Evolutionary conservation across 2,329 filamentous ascomycete species (phyloP).

Genomic region (Boeremia lycopersici): DNA sequence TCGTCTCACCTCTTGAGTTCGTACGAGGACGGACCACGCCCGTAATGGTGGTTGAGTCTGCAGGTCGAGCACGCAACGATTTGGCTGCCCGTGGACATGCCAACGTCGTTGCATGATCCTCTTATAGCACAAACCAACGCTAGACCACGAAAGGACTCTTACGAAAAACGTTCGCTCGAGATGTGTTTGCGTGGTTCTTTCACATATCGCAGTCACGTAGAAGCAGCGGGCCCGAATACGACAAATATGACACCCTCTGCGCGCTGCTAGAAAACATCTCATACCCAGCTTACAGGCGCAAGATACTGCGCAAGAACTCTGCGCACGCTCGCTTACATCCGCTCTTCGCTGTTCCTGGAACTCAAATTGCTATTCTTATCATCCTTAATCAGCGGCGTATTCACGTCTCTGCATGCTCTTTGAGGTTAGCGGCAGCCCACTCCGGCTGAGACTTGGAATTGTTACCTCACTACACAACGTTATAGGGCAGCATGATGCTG

Average conservation of each 20-base stretch:
- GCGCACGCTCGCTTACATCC: conserved; percentile 23
- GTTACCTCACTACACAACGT: conserved; percentile 25
- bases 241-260: not conserved
- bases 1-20: not conserved
- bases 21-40: not conserved
- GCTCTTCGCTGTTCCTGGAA: conserved; percentile 17
- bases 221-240: not conserved
- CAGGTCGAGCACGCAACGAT: not conserved
- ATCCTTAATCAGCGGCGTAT: conserved; percentile 36
- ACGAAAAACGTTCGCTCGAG: no score
- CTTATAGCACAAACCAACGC: no score
- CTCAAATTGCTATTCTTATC: conserved; percentile 33
- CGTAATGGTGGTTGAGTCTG: not conserved
- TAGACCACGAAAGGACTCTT: no score
- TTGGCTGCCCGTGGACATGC: not conserved
- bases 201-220: not conserved
- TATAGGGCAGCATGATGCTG: conserved; percentile 17
- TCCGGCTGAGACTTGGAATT: conserved; percentile 17
- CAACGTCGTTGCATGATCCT: no score
- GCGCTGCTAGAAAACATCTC: not conserved
- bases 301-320: not conserved
- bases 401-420: conserved; percentile 20
- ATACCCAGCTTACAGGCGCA: not conserved
- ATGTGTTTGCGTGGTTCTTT: not conserved
- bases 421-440: conserved; percentile 22